phyloP scores from a whole-genome alignment of 805 yeast species.

The Yarrowia yakushimensis region DNA sequence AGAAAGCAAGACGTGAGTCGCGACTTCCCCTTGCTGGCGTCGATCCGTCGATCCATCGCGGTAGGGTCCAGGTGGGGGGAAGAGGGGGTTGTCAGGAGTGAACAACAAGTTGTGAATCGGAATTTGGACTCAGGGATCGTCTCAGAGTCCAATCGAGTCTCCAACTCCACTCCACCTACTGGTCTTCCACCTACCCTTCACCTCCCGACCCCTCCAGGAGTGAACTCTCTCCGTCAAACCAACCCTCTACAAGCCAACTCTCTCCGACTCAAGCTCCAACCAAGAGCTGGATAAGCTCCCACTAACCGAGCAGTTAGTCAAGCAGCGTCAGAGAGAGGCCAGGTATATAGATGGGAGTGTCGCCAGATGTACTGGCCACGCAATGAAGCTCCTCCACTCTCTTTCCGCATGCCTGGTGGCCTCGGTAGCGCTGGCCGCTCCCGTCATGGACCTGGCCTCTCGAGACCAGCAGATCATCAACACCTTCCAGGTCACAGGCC shows the following conservation, averaged over 20 bases:
- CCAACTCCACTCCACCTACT: too few relatives aligned
- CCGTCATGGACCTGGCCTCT: not conserved
- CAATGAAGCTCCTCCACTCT: not conserved
- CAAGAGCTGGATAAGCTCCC: not conserved
- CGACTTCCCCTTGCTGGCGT: slow-evolving; percentile 20
- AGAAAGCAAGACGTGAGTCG: slow-evolving; percentile 3
- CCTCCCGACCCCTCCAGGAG: too few relatives aligned
- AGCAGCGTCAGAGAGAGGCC: not conserved
- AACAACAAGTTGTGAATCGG: too few relatives aligned
- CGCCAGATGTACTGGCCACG: too few relatives aligned
- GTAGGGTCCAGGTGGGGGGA: not conserved
- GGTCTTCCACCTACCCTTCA: too few relatives aligned
- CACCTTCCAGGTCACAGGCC: slow-evolving; percentile 19
- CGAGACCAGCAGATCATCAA: slow-evolving; percentile 20
- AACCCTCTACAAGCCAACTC: too few relatives aligned
- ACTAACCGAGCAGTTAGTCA: slow-evolving; percentile 7
- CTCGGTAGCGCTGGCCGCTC: slow-evolving; percentile 21
- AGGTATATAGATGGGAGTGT: not conserved
- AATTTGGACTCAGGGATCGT: too few relatives aligned
- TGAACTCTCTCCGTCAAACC: too few relatives aligned
- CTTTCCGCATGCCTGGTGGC: not conserved
- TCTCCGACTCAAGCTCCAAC: slow-evolving; percentile 4
- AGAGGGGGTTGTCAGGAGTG: not conserved
- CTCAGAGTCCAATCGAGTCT: too few relatives aligned
- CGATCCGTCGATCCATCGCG: slow-evolving; percentile 7